Base-by-base conservation (phyloP, 2,329 filamentous ascomycete genomes). In the Pyricularia sp. region DNA sequence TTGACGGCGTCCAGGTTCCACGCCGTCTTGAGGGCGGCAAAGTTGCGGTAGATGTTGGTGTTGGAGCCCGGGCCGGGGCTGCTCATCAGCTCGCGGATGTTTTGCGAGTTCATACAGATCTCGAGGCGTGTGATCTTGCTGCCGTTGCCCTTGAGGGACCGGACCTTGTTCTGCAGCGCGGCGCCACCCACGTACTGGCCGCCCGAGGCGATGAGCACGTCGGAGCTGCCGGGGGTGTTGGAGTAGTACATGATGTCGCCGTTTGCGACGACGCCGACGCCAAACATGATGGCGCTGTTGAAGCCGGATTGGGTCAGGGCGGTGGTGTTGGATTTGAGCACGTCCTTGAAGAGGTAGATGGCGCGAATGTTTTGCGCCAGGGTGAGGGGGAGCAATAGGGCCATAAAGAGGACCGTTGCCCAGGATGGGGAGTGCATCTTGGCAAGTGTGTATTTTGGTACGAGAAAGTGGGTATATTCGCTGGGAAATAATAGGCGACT, bases 141-240 rank as follows among this genome's bases (percentile, higher is more conserved):
- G 58, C 69, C 71, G 26, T 71, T 73, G 14, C 17, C 68, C 68
- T 68, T 67, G 63, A 69, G 63, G 9, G 68, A 69, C 23, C 68
- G 68, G 11, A 69, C 36, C 42, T 69, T 69, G 63, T 26, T 23
- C 28, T 63, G 30, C 36, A 86, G 79, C n/a, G 79, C 81, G 9
- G 77, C 78, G 67, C 83, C 81, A 14, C 82, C 83, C 7, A 84
- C 79, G 70, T 86, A 86, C 36, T 79, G 72, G 25, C 80, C 79
- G 36, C 75, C 73, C 10, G 78, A 77, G 1, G 80, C 79, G 31
- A 80, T 70, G 14, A 80, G 73, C 4, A 76, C 73, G 67, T 80
- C 78, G 5, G 71, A 72, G 71, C 76, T 79, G 0, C 78, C 79
- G 0, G 77, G 75, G 0, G 78, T 80, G 70, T 79, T 81, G 6